Evolutionary conservation across 2,329 filamentous ascomycete species (phyloP), one percentile per base, ranked within the genome.

Genomic region (Diaporthe helianthi): DNA sequence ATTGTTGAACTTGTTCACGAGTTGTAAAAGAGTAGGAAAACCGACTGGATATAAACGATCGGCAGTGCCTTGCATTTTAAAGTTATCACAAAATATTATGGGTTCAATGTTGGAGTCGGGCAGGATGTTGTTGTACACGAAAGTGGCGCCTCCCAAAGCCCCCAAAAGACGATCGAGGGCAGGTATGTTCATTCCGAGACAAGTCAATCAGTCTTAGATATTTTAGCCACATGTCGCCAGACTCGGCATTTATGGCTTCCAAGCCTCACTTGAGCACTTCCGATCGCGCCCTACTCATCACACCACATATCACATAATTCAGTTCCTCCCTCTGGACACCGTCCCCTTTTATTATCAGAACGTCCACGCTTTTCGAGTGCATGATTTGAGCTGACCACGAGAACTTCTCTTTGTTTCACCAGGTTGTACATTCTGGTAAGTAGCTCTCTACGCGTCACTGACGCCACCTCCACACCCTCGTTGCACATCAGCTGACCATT

Each of bases 131-230:
- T 77, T 89, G 53, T 89, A 88, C 75, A 87, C 86, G n/a, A 83
- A 82, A 76, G 78, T 85, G 61, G 87, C 87, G 69, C 77, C 83
- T 55, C 85, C 87, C n/a, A 89, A 88, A 78, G 79, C 82, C 53
- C 87, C 87, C 38, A 89, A 89, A 78, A 84, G 80, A 75, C 83
- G 87, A 67, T 89, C 87, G n/a, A 82, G 87, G 79, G 83, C 85
- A 76, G 86, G 86, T 88, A 78, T 80, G 84, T 83, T 12, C 38
- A 55, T 49, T 68, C 38, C 69, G 63, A 54, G 64, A 29, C 53
- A 31, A 46, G 31, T 38, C 54, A 31, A n/a, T 60, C 24, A n/a
- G 41, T 44, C 17, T n/a, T n/a, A n/a, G n/a, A n/a, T n/a, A 19
- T n/a, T 7, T 38, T 41, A 61, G 41, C 19, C 55, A 12, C n/a